Base-by-base conservation (phyloP, 169 alveolate genomes). In the Perkinsus chesapeaki region DNA sequence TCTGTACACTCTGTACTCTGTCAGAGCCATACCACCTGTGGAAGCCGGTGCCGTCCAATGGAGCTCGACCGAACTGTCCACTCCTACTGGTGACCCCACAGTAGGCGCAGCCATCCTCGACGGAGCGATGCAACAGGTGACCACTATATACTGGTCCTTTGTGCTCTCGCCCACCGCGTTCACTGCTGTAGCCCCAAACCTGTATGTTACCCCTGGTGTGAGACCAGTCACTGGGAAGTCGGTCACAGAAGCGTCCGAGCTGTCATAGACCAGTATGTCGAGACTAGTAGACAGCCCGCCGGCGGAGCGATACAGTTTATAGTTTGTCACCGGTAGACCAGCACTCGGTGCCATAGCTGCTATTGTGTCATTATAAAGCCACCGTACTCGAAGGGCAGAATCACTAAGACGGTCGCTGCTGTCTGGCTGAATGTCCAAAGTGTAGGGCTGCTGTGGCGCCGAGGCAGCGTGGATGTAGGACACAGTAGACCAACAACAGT, bases 101-200 rank as follows among this genome's bases (percentile, higher is more conserved):
- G n/a, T 31, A 39, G 60, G 73, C 39, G 16, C 39, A 39, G 73
- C 39, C 93, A 60, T 60, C 93, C 93, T 91, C 38, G 36, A 39
- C 93, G 39, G 93, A 34, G 73, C n/a, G 0, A 37, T 31, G 37
- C 38, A 39, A 39, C 93, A 91, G 27, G 93, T 91, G 7, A 60
- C 31, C 82, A 34, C 23, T 7, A 60, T 23, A 16, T 60, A 91
- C 39, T 91, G 72, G 39, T 36, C 36, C 73, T 91, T 91, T 39
- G 73, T 39, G 38, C 73, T 39, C 93, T 91, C 93, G 36, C 93
- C 93, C 43, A 48, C 93, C 16, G 93, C 60, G 31, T 91, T 91
- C 48, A 91, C 31, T 10, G 93, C 93, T 16, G 93, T 43, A 5
- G 37, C 93, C 39, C 47, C 93, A 39, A 91, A 91, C 38, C 47